A percentile compares a stretch with the other conserved stretches of the same genome.
Evolutionary conservation across 2,329 filamentous ascomycete species (phyloP).

Genomic region (Trichoderma sp.): DNA sequence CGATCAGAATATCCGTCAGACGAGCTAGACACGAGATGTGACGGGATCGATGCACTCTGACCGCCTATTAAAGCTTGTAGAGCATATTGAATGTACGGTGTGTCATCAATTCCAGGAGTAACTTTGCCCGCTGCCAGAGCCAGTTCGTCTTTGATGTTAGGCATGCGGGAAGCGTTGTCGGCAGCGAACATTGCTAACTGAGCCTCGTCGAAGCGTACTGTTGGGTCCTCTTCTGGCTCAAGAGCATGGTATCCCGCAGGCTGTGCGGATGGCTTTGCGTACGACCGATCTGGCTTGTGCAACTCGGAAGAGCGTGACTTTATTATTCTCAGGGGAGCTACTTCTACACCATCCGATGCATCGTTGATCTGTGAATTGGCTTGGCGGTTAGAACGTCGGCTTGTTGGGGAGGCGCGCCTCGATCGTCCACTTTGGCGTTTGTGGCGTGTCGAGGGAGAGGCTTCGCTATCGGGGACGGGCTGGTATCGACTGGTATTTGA

Average conservation of each 20-base stretch:
- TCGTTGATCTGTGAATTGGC: slow-evolving; percentile 32
- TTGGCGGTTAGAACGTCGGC: slow-evolving; percentile 29
- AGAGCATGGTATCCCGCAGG: slow-evolving; percentile 21
- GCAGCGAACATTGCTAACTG: slow-evolving; percentile 40
- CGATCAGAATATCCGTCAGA: slow-evolving; percentile 34
- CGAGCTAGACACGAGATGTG: slow-evolving; percentile 45
- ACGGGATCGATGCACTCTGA: slow-evolving; percentile 57
- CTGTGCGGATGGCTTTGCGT: slow-evolving; percentile 29
- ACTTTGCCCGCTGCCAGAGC: slow-evolving; percentile 50
- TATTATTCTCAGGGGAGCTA: slow-evolving; percentile 33
- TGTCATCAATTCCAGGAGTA: slow-evolving; percentile 79
- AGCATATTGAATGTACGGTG: slow-evolving; percentile 84
- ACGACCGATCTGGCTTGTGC: slow-evolving; percentile 44
- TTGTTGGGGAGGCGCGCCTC: neutral
- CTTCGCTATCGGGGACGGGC: slow-evolving; percentile 12
- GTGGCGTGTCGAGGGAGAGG: slow-evolving; percentile 16
- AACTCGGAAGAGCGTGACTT: slow-evolving; percentile 40
- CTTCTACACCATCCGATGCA: slow-evolving; percentile 22
- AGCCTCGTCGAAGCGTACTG: slow-evolving; percentile 39
- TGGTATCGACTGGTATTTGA: slow-evolving; percentile 10
- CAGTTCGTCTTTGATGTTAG: slow-evolving; percentile 50
- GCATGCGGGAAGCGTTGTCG: slow-evolving; percentile 33
- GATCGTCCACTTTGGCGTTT: slow-evolving; percentile 10
- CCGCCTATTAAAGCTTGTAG: slow-evolving; percentile 80
- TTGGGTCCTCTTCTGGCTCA: neutral